phyloP scores from a whole-genome alignment of 2,329 filamentous ascomycete species.

The Balansia obtecta region DNA sequence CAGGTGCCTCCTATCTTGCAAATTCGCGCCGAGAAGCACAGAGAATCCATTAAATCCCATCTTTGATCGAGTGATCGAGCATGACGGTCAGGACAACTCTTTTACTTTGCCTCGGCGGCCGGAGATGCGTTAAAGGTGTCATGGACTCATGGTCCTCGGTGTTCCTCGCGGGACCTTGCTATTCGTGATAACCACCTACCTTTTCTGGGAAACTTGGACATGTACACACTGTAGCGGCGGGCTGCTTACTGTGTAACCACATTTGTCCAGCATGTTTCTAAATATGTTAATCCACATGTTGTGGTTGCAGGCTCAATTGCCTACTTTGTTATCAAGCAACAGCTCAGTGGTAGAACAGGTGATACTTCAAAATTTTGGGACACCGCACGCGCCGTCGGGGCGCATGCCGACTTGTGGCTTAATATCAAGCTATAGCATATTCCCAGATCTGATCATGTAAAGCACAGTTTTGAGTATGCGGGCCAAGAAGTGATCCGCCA shows the following conservation, averaged over 20 bases:
- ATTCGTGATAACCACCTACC: neutral
- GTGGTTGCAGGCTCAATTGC: neutral
- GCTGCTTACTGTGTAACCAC: too few relatives aligned
- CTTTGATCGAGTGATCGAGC: neutral
- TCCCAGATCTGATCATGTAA: too few relatives aligned
- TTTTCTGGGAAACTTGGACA: neutral
- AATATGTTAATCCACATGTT: neutral
- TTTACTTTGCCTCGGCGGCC: neutral
- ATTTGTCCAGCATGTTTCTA: neutral
- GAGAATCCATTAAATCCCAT: neutral
- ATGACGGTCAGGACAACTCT: neutral
- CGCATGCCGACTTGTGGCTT: too few relatives aligned
- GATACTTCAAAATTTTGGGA: too few relatives aligned
- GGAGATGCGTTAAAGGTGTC: neutral
- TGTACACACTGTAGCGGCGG: neutral
- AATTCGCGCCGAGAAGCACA: neutral
- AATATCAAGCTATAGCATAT: too few relatives aligned
- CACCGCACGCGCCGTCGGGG: too few relatives aligned
- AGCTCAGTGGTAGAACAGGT: neutral
- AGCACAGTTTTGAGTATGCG: too few relatives aligned
- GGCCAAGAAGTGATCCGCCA: too few relatives aligned
- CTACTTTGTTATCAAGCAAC: neutral
- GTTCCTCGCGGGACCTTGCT: neutral
- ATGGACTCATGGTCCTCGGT: neutral
- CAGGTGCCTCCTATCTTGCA: neutral